Conservation (phyloP, 306 rosid species). For the Vigna reflexopilosa region DNA sequence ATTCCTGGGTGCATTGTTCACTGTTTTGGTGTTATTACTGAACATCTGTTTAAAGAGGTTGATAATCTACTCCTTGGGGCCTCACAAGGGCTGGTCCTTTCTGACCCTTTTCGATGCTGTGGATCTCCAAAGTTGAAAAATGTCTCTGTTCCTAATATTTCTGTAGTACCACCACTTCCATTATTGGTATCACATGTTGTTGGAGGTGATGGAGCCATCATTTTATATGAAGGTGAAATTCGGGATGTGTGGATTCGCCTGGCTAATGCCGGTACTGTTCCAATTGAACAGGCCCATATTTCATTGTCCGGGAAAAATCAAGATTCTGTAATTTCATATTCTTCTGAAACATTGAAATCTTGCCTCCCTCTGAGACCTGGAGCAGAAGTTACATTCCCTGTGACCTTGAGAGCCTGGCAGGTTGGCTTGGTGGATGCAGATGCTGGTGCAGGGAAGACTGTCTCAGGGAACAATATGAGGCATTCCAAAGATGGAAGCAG, state of each 20-base stretch:
- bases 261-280: slow-evolving; percentile 97
- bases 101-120: slow-evolving; percentile 96
- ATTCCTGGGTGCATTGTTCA: slow-evolving; percentile 95
- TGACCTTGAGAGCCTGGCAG: slow-evolving; percentile 94
- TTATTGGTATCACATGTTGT: slow-evolving; percentile 81
- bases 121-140: slow-evolving; percentile 89
- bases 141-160: slow-evolving; percentile 78
- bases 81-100: slow-evolving; percentile 93
- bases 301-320: slow-evolving; percentile 93
- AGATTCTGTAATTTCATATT: slow-evolving; percentile 79
- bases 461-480: slow-evolving; percentile 62
- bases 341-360: slow-evolving; percentile 78
- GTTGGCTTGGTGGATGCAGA: slow-evolving; percentile 71
- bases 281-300: slow-evolving; percentile 90
- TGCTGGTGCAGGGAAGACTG: slow-evolving; percentile 61
- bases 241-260: slow-evolving; percentile 87
- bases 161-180: slow-evolving; percentile 83
- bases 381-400: slow-evolving; percentile 88
- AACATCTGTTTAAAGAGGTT: slow-evolving; percentile 95
- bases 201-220: slow-evolving; percentile 94
- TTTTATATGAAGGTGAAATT: slow-evolving; percentile 95
- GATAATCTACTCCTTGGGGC: slow-evolving; percentile 97
- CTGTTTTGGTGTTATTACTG: slow-evolving; percentile 98
- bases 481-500: slow-evolving; percentile 80
- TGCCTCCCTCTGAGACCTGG: slow-evolving; percentile 93